Evolutionary conservation across 352 stramenopile species (phyloP), one percentile per base, ranked within the genome.

Genomic region (Globisporangium rhizosaccharum): DNA sequence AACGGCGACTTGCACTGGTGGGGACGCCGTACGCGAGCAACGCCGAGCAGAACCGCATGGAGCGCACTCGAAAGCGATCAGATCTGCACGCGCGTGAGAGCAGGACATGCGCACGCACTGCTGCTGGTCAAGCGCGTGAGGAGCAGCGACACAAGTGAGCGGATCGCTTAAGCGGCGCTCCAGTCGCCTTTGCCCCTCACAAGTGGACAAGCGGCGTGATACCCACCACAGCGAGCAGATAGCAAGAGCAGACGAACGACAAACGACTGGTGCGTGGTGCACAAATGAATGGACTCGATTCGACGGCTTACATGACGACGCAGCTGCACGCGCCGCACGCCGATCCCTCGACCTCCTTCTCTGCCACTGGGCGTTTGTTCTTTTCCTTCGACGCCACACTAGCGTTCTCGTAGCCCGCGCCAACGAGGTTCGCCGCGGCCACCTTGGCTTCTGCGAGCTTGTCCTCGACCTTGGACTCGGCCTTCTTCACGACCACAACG

Each of bases 371-470:
- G 11, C 62, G 55, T 11, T 46, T 53, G 59, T 73, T 77, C 63
- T 72, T 76, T 41, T 82, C 70, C 73, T 85, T 82, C 54, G 49
- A 25, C 41, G 69, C 71, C 28, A 90, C 73, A 45, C 80, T 90
- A 53, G 81, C 75, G 58, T 84, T 87, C 58, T 84, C 73, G 76
- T 90, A 90, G 53, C 78, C 47, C 12, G 47, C 47, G 23, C 49
- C 73, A 59, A 86, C 76, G 14, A 87, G 66, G 61, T 62, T 74
- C 76, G 82, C 73, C 54, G 80, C 56, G 62, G 61, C 68, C 50
- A 75, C 61, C 58, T 82, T 73, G 61, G 77, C 71, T 56, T 80
- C 67, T 54, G 71, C 74, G 50, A 65, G 58, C 47, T 67, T 63
- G 49, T 61, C 58, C 53, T 71, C 53, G 28, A 67, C 61, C 14